Evolutionary conservation across 345 rosid species (phyloP), one percentile per base, ranked within the genome.

Genomic region (Geranium rotundifolium): DNA sequence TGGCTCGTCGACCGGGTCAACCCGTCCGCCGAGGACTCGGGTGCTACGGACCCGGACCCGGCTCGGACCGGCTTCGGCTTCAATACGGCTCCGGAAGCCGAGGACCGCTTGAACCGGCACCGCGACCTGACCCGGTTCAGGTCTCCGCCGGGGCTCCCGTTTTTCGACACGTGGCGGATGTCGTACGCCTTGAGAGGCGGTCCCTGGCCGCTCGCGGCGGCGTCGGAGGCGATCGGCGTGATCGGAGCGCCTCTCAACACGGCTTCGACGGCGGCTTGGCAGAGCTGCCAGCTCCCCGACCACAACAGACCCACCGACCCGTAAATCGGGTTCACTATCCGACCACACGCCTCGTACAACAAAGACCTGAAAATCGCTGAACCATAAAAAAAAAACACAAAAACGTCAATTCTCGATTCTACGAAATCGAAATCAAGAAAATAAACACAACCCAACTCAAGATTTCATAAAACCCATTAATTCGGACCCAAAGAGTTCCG

Each of bases 241-340:
- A 90, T 86, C 50, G 99, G 85, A n/a, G 77, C 66, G 20, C 97
- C 99, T 66, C 80, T 88, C 13, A 95, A 79, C 58, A 95, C 97
- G 1, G 99, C 82, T 68, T 90, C 99, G 0, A 95, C 97, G 5
- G 99, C 99, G 1, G 91, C 83, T 68, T 95, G 96, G 71, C 99
- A 95, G 50, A 88, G 95, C 50, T 84, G 89, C 99, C 99, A 95
- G 67, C 85, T 82, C 10, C 97, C 97, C 0, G 97, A 88, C 92
- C 90, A 86, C 60, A 95, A 66, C 75, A 95, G 68, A 9, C 99
- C 99, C 1, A 88, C 96, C 15, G 99, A 95, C 17, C 99, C 99
- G 37, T 86, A 88, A 30, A 95, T 90, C 49, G 99, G 99, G 78
- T 95, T 88, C 72, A 95, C 87, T 17, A 95, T 86, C 72, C 99